Percentiles rank a stretch among this genome's conserved stretches.
phyloP scores from a whole-genome alignment of 176 grass and related monocot species.

The Dendrocalamus sinicus region DNA sequence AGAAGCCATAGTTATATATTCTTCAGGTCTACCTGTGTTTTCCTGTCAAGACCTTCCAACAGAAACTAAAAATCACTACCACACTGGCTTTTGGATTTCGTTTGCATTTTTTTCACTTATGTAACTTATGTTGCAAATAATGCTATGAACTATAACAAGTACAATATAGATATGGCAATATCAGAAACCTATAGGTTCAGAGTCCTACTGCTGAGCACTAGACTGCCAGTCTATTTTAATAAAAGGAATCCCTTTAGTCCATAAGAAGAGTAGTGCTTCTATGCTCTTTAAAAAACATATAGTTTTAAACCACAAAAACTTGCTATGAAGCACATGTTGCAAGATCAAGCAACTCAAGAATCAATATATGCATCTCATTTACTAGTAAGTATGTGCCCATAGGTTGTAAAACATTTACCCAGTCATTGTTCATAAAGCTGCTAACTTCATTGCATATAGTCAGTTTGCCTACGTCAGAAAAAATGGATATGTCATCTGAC shows the following conservation, averaged over 20 bases:
- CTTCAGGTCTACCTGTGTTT: slow-evolving; percentile 14
- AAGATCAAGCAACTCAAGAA: slow-evolving; percentile 6
- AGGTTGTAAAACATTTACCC: background rate
- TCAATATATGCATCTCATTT: background rate
- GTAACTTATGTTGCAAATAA: background rate
- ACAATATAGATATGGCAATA: background rate
- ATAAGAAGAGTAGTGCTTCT: background rate
- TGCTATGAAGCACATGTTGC: background rate
- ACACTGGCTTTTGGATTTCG: background rate
- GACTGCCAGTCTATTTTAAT: background rate
- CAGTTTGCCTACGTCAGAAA: background rate
- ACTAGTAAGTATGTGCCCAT: background rate
- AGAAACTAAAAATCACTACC: slow-evolving; percentile 10
- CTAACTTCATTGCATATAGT: slow-evolving; percentile 5
- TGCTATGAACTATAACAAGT: background rate
- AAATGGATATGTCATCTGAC: background rate
- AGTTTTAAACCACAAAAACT: background rate
- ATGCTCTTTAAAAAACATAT: background rate
- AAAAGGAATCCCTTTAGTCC: background rate
- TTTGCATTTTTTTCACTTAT: slow-evolving; percentile 7
- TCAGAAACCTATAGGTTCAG: background rate
- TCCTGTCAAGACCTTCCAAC: slow-evolving; percentile 12
- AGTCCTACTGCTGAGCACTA: background rate
- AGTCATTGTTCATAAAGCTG: background rate
- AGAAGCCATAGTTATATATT: slow-evolving; percentile 49